Conservation (phyloP, 352 stramenopile species). For the Globisporangium lucens region DNA sequence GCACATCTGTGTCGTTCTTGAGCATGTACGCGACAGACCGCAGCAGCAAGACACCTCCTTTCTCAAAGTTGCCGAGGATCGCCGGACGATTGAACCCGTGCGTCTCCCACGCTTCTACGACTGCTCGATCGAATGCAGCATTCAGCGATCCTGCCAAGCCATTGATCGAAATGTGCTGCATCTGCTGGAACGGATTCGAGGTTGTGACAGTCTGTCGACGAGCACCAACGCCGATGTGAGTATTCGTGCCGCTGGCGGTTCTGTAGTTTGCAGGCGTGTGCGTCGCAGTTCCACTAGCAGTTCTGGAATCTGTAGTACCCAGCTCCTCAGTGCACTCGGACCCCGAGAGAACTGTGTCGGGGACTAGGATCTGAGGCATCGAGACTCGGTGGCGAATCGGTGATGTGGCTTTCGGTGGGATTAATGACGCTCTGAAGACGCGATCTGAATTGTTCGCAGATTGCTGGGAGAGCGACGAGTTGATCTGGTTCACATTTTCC, state of each 20-base stretch:
- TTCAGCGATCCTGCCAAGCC: conserved; percentile 19
- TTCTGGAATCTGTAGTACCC: conserved; percentile 2
- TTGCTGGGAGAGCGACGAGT: conserved; percentile 2
- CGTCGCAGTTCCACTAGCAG: conserved; percentile 22
- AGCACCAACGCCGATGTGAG: conserved; percentile 22
- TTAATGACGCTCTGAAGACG: neutral
- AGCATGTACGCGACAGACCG: conserved; percentile 63
- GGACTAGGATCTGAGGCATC: conserved; percentile 17
- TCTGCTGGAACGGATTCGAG: conserved; percentile 17
- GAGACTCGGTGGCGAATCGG: conserved; percentile 18
- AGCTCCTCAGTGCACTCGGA: neutral
- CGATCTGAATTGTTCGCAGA: conserved; percentile 12
- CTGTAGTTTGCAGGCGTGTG: conserved; percentile 6
- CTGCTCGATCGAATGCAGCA: conserved; percentile 22
- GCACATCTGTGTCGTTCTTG: conserved; percentile 45
- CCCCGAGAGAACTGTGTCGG: neutral
- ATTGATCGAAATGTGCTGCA: conserved; percentile 13
- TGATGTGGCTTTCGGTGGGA: conserved; percentile 5
- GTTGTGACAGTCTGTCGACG: conserved; percentile 33
- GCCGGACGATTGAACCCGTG: conserved; percentile 69
- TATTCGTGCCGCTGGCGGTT: conserved; percentile 22
- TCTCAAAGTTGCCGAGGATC: conserved; percentile 75
- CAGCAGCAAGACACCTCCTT: conserved; percentile 68
- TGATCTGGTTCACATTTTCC: conserved; percentile 32
- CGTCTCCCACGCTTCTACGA: conserved; percentile 68